These are phyloP conservation scores for Epichloe coenophiala DNA, from an alignment of 2,329 filamentous ascomycete species.

Conservation along the genomic window DNA sequence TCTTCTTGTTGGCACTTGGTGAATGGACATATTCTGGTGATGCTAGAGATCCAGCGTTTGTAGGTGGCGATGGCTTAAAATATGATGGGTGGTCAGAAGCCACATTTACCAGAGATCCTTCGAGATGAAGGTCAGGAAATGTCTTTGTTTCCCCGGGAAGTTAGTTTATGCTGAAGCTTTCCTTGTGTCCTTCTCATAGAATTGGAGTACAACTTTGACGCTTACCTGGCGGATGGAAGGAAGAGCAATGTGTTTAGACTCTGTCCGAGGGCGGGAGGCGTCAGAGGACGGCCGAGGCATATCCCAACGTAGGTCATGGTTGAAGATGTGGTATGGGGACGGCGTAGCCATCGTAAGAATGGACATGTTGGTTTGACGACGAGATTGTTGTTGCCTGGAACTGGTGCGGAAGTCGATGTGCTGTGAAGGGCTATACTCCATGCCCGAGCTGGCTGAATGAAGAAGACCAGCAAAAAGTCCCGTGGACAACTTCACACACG, in stretches of 20 bases:
- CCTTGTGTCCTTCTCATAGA: background rate
- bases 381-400: slow-evolving; percentile 12
- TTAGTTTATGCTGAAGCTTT: background rate
- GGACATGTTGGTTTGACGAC: slow-evolving; percentile 30
- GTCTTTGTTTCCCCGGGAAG: slow-evolving; percentile 20
- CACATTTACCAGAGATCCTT: slow-evolving; percentile 1
- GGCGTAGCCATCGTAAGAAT: slow-evolving; percentile 31
- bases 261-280: slow-evolving; percentile 21
- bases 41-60: slow-evolving; percentile 9
- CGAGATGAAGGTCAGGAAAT: slow-evolving; percentile 30
- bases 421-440: slow-evolving; percentile 28
- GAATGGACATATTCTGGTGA: slow-evolving; percentile 38
- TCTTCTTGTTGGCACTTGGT: slow-evolving; percentile 33
- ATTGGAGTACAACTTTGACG: background rate
- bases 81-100: background rate
- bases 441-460: slow-evolving; percentile 12
- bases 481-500: background rate
- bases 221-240: slow-evolving; percentile 41
- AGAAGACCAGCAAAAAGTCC: background rate
- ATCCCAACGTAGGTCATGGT: slow-evolving; percentile 27
- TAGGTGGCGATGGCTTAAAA: background rate
- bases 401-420: slow-evolving; percentile 16
- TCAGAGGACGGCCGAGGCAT: slow-evolving; percentile 19
- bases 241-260: slow-evolving; percentile 28
- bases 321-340: slow-evolving; percentile 26